Base-by-base conservation (phyloP, 352 stramenopile genomes). In the Globisporangium perplexum region DNA sequence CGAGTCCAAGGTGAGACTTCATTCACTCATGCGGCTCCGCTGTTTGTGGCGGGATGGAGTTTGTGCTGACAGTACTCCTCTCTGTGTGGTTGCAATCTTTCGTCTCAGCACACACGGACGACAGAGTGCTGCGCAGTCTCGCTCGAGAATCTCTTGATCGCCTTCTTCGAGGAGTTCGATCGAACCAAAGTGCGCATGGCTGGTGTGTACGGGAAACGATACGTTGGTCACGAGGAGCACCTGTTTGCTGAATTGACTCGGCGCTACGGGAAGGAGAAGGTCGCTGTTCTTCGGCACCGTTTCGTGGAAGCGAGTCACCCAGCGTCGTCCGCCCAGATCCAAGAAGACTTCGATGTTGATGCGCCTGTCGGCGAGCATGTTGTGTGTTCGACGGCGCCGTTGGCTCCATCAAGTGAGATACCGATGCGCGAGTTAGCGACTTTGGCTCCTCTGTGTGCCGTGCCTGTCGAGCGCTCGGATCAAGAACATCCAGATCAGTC, bases 91-190 rank as follows among this genome's bases (percentile, higher is more conserved):
- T 33, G 20, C 7, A 12, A 43, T 20, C 4, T 28, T 26, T 3
- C 20, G 50, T 7, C n/a, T 2, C 0, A n/a, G 17, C 14, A 26
- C 24, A 28, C 7, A n/a, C 8, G 2, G 11, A 20, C 43, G 18
- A 3, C 12, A 0, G 33, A 59, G 12, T 47, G 31, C 23, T 30
- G 5, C 15, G 30, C 45, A 50, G 24, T n/a, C 12, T 44, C 38
- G 7, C 57, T 91, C n/a, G 69, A 91, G 53, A 61, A 63, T 24
- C 55, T 86, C n/a, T 45, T 92, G 28, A 44, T 71, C 7, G 68
- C 79, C 17, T 92, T 92, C 50, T 92, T 86, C 50, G 74, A 61
- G 2, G 57, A 74, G 44, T 64, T 84, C 7, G 81, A 92, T 53
- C 75, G 72, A 52, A 71, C 61, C 23, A 81, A 77, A 39, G 20